Evolutionary conservation across 139 green algal species (phyloP).

Genomic region (Gonium pectorale): DNA sequence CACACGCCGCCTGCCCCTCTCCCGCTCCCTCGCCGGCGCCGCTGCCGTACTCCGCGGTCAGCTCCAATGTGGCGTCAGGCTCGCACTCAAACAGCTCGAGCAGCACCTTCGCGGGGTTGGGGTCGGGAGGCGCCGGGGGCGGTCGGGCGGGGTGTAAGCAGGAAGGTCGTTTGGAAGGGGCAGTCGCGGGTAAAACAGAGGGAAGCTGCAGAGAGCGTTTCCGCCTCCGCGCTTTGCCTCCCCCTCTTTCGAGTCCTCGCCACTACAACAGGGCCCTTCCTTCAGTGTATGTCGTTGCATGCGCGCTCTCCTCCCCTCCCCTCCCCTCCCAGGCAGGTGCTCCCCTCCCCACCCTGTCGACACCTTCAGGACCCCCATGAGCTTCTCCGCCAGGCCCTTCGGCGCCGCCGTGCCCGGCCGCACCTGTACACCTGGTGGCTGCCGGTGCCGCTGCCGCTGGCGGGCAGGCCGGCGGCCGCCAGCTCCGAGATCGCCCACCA

Average conservation of each 20-base stretch:
- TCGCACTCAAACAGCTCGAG: slow-evolving; percentile 37
- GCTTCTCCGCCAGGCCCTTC: too few relatives aligned
- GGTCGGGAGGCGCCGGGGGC: not conserved
- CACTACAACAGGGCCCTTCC: too few relatives aligned
- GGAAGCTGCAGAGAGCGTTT: too few relatives aligned
- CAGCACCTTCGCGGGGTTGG: slow-evolving; percentile 1
- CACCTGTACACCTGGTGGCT: not conserved
- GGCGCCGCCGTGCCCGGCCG: not conserved
- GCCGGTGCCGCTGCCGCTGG: too few relatives aligned
- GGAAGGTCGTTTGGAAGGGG: too few relatives aligned
- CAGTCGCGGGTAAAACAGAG: too few relatives aligned
- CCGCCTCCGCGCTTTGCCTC: too few relatives aligned
- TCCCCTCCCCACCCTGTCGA: too few relatives aligned
- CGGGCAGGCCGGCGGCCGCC: not conserved
- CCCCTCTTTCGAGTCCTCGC: too few relatives aligned
- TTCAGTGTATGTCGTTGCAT: too few relatives aligned
- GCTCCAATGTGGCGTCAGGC: slow-evolving; percentile 16
- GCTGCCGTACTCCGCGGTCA: not conserved
- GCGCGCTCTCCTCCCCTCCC: too few relatives aligned
- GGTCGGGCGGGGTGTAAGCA: not conserved
- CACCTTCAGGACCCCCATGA: not conserved
- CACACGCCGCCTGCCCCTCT: not conserved
- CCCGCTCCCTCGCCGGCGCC: not conserved
- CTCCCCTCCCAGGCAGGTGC: too few relatives aligned
- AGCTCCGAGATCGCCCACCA: slow-evolving; percentile 23